Percentiles rank a stretch among this genome's conserved stretches.
These are phyloP conservation scores for Ceratorhiza oryzae-sativae DNA, from an alignment of 1,284 basidiomycete species.

Conservation along the genomic window DNA sequence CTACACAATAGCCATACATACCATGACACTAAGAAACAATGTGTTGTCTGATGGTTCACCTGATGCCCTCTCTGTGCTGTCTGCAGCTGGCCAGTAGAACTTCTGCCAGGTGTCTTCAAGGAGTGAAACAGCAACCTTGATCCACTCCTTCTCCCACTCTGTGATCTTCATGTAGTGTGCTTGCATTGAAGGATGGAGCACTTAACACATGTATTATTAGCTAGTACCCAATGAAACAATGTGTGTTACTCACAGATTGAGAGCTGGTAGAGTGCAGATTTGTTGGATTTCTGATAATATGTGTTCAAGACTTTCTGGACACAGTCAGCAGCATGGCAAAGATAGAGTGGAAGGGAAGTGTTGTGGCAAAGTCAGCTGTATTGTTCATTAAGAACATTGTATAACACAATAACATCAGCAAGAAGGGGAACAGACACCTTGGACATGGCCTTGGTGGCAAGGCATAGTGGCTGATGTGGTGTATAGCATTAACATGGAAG, in stretches of 20 bases:
- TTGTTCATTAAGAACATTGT: neutral
- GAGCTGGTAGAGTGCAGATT: neutral
- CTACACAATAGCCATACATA: neutral
- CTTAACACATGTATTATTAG: slow-evolving; percentile 6
- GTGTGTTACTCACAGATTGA: neutral
- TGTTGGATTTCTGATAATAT: neutral
- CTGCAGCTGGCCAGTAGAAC: neutral
- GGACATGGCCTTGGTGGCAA: neutral
- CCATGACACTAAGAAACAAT: too few species aligned
- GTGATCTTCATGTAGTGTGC: neutral
- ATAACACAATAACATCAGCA: neutral
- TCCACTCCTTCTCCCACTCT: slow-evolving; percentile 3
- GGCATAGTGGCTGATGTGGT: neutral
- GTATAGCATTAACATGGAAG: neutral
- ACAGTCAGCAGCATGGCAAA: neutral
- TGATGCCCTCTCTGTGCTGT: neutral
- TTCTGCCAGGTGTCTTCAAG: neutral
- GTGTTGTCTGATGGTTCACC: too few species aligned
- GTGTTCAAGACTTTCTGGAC: neutral
- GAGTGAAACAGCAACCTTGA: neutral
- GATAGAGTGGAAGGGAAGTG: neutral
- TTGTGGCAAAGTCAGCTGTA: neutral
- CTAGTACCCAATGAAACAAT: too few species aligned
- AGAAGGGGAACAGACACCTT: neutral
- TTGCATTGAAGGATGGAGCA: slow-evolving; percentile 4